Evolutionary conservation across 225 moss, liverwort and hornwort genomes (phyloP).

Genomic region (Thuidium tamariscinum): DNA sequence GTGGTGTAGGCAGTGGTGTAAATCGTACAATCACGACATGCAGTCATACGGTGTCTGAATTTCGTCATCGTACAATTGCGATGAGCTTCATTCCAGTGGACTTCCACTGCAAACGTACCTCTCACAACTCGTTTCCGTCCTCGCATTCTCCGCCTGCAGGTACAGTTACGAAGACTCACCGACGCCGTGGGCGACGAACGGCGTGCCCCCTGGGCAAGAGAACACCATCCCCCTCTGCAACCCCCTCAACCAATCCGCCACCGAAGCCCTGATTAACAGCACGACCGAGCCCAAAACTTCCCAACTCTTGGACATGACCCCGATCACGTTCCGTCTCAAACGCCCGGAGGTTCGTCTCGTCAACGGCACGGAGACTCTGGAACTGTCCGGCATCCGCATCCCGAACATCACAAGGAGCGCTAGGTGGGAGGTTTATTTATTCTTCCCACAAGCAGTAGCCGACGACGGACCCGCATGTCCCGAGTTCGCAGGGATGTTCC

Average conservation of each 20-base stretch:
- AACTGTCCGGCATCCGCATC: neutral
- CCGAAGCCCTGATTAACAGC: neutral
- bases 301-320: neutral
- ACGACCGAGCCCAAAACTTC: neutral
- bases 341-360: neutral
- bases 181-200: constrained; percentile 6
- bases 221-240: neutral
- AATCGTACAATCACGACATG: neutral
- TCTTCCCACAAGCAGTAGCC: neutral
- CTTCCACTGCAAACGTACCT: neutral
- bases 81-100: neutral
- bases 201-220: neutral
- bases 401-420: neutral
- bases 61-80: too few species aligned
- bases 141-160: neutral
- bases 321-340: neutral
- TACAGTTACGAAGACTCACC: neutral
- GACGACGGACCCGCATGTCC: neutral
- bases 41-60: too few species aligned
- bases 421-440: neutral
- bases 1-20: too few species aligned
- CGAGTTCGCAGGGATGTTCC: neutral
- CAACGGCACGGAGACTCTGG: neutral
- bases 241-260: neutral
- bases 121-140: neutral